These are phyloP conservation scores for Ligustrum vulgare DNA, from an alignment of 257 asterid species.

Conservation along the genomic window DNA sequence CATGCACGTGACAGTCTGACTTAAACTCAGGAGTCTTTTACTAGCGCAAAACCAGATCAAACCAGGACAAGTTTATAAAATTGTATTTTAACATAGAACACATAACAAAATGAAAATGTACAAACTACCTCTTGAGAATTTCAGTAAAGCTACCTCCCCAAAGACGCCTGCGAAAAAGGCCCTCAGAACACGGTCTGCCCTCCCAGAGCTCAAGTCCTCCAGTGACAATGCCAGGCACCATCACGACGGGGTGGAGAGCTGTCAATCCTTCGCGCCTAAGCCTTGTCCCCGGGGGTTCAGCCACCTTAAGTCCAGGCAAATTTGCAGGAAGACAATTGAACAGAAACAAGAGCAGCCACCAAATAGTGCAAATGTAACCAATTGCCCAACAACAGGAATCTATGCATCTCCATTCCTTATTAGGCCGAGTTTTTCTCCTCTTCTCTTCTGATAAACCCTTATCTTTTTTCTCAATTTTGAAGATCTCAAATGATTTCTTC, in stretches of 20 bases:
- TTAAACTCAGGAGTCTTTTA: not conserved
- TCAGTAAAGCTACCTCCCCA: constrained; percentile 91
- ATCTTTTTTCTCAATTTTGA: constrained; percentile 22
- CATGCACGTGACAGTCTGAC: not conserved
- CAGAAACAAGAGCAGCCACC: constrained; percentile 72
- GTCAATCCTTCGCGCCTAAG: constrained; percentile 59
- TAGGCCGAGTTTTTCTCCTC: constrained; percentile 11
- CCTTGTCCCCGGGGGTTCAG: constrained; percentile 65
- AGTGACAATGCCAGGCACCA: constrained; percentile 89
- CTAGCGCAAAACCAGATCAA: not conserved
- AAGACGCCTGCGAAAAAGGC: constrained; percentile 73
- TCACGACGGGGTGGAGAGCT: constrained; percentile 70
- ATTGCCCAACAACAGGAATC: constrained; percentile 67
- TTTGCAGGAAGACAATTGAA: constrained; percentile 48
- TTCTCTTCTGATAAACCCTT: constrained; percentile 15
- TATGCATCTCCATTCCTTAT: constrained; percentile 59
- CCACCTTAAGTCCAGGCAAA: constrained; percentile 44
- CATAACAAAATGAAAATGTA: not conserved
- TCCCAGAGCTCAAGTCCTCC: constrained; percentile 98
- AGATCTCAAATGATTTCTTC: constrained; percentile 20
- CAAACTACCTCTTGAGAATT: constrained; percentile 61
- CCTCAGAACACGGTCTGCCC: constrained; percentile 83
- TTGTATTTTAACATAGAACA: not conserved
- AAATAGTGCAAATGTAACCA: constrained; percentile 61
- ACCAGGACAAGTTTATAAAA: not conserved